phyloP scores from a whole-genome alignment of 1,284 basidiomycete genomes.

The Malassezia equina region DNA sequence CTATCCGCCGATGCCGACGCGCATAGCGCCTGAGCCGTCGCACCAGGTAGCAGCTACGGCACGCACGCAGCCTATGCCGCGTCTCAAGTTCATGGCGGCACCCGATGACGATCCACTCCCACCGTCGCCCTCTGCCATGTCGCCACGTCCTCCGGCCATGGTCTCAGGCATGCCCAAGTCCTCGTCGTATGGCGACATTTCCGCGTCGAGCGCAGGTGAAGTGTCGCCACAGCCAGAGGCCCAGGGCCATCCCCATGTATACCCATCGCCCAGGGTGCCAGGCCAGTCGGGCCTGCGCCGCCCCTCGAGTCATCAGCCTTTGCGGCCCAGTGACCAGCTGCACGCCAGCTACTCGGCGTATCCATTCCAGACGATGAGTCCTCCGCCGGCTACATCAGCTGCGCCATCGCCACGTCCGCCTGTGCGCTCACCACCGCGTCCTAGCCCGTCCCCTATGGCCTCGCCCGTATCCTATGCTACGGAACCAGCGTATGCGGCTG shows the following conservation, averaged over 20 bases:
- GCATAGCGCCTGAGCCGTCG: background rate
- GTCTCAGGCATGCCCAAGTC: background rate
- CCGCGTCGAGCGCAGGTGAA: background rate
- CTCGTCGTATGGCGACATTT: background rate
- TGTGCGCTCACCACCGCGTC: background rate
- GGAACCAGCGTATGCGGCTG: background rate
- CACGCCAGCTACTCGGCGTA: background rate
- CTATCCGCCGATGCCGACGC: conserved; percentile 34
- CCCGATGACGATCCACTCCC: background rate
- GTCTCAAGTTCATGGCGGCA: conserved; percentile 20
- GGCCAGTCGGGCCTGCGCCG: background rate
- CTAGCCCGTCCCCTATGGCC: background rate
- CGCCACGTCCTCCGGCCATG: background rate
- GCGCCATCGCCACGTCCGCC: conserved; percentile 5
- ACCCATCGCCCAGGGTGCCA: background rate
- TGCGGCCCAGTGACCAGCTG: background rate
- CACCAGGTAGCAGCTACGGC: background rate
- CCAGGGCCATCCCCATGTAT: background rate
- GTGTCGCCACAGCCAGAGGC: background rate
- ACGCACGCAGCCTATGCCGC: conserved; percentile 19
- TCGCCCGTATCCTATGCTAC: too few species aligned
- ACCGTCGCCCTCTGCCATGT: background rate
- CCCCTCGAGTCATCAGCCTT: background rate
- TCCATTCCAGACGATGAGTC: background rate
- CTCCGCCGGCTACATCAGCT: conserved; percentile 4